Conservation (phyloP, 2,329 filamentous ascomycete genomes). For the Hypoxylon sp. region DNA sequence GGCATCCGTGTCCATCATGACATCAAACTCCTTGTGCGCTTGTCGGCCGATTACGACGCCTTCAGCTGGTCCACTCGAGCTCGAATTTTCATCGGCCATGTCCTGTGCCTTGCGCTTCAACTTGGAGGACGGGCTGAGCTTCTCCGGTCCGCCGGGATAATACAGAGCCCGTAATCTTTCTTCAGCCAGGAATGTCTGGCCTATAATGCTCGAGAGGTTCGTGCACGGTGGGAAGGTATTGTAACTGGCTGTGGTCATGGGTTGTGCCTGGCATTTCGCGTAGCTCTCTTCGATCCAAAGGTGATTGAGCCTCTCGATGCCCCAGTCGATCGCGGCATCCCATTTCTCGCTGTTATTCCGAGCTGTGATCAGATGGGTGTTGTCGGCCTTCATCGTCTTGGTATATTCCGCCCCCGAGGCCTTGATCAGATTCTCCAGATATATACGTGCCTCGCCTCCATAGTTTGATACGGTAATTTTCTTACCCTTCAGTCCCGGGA, state of each 20-base stretch:
- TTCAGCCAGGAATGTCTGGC: constrained; percentile 82
- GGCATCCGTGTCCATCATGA: constrained; percentile 54
- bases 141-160: constrained; percentile 67
- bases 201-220: constrained; percentile 91
- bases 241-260: constrained; percentile 77
- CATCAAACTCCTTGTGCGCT: constrained; percentile 52
- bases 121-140: constrained; percentile 53
- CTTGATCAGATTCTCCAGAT: constrained; percentile 88
- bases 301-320: constrained; percentile 88
- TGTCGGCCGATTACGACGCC: constrained; percentile 56
- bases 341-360: constrained; percentile 92
- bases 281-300: constrained; percentile 98
- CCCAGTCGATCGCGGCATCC: constrained; percentile 90
- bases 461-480: constrained; percentile 96
- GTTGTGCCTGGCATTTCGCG: constrained; percentile 81
- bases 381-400: constrained; percentile 92
- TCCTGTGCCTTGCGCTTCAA: constrained; percentile 60
- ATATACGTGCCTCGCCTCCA: constrained; percentile 89
- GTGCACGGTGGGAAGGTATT: constrained; percentile 87
- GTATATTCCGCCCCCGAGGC: constrained; percentile 89
- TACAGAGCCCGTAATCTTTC: constrained; percentile 69
- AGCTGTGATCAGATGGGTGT: constrained; percentile 94
- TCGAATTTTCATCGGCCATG: constrained; percentile 59
- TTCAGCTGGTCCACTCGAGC: constrained; percentile 55
- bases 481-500: constrained; percentile 79